phyloP scores from a whole-genome alignment of 768 basidiomycete species.

The Phlebiopsis gigantea region DNA sequence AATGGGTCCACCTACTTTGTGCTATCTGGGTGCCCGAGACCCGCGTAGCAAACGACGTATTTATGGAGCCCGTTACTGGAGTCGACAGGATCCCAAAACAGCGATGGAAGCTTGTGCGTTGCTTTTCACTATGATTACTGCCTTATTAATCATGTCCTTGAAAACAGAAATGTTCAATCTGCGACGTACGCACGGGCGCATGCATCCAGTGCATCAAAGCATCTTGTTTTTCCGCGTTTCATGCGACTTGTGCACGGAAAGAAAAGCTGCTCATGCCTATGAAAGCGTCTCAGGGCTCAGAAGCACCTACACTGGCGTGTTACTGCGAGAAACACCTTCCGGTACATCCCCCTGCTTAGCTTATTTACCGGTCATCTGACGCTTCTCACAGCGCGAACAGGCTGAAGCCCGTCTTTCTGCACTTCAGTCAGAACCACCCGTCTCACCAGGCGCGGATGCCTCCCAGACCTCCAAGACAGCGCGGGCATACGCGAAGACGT shows the following conservation, averaged over 20 bases:
- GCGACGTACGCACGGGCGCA: slow-evolving; percentile 62
- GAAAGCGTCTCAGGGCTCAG: slow-evolving; percentile 75
- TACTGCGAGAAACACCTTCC: slow-evolving; percentile 92
- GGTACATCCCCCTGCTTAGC: slow-evolving; percentile 39
- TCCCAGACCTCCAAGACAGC: slow-evolving; percentile 67
- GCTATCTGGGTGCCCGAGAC: slow-evolving; percentile 98
- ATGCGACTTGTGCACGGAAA: slow-evolving; percentile 89
- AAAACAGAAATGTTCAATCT: slow-evolving; percentile 56
- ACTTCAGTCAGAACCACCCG: slow-evolving; percentile 42
- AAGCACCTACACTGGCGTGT: slow-evolving; percentile 66
- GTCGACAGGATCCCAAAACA: slow-evolving; percentile 83
- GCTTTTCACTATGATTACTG: no score
- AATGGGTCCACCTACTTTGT: slow-evolving; percentile 95
- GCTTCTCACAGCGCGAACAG: slow-evolving; percentile 57
- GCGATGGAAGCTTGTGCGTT: slow-evolving; percentile 87
- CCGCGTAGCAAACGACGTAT: slow-evolving; percentile 86
- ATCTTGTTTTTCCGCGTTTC: slow-evolving; percentile 90
- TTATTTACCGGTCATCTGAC: neutral
- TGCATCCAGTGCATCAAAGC: slow-evolving; percentile 95
- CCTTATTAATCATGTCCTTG: neutral
- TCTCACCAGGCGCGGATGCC: slow-evolving; percentile 27
- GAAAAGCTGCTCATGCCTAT: slow-evolving; percentile 82
- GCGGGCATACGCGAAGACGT: slow-evolving; percentile 86
- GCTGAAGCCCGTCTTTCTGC: slow-evolving; percentile 54
- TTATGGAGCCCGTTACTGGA: slow-evolving; percentile 97